These are phyloP conservation scores for Mortierella sp. DNA, from an alignment of 371 early-diverging fungal genomes.

Conservation along the genomic window DNA sequence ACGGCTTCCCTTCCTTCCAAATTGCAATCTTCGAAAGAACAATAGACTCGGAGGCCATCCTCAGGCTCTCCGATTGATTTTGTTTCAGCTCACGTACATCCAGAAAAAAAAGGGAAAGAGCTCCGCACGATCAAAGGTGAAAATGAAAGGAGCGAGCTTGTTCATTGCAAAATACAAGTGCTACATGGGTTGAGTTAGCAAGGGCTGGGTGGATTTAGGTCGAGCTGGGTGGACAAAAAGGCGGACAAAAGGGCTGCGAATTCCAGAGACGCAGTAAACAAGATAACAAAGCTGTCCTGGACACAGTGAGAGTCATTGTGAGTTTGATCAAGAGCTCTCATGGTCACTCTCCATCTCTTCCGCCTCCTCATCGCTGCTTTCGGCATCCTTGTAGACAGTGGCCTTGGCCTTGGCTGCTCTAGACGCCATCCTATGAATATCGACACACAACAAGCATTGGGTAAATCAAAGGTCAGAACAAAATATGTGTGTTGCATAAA, in stretches of 20 bases:
- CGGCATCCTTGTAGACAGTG: constrained; percentile 36
- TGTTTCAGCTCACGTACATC: neutral
- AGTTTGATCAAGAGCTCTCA: neutral
- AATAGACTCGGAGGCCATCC: neutral
- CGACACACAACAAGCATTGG: neutral
- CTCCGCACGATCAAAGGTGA: neutral
- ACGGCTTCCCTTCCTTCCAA: too few species aligned
- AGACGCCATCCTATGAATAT: constrained; percentile 44
- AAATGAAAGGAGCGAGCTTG: neutral
- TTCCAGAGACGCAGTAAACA: neutral
- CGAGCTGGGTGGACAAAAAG: too few species aligned
- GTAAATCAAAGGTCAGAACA: neutral
- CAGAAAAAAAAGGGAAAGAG: too few species aligned
- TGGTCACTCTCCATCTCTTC: constrained; percentile 28
- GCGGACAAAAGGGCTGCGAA: too few species aligned
- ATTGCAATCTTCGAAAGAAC: neutral
- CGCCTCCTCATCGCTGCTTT: constrained; percentile 22
- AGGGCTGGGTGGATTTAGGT: too few species aligned
- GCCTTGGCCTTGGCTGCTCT: constrained; percentile 46
- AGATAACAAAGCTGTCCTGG: neutral
- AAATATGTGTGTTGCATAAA: neutral
- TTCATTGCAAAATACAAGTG: neutral
- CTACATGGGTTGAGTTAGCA: neutral
- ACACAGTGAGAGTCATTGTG: too few species aligned
- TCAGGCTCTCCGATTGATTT: neutral